phyloP scores from a whole-genome alignment of 2,329 filamentous ascomycete species.

The Metarhizium guizhouense region DNA sequence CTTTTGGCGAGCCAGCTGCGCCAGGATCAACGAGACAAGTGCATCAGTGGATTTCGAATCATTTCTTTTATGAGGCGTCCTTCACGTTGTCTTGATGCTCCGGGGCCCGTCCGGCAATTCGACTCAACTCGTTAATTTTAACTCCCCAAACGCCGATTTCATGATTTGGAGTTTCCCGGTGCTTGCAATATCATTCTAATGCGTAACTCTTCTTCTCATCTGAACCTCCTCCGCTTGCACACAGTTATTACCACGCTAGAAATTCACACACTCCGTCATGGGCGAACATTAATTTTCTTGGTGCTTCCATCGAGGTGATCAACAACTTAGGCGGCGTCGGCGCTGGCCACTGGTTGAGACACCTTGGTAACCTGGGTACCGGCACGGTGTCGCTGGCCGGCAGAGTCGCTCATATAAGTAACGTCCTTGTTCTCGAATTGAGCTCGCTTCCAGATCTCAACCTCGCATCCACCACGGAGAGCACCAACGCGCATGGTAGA shows the following conservation, averaged over 20 bases:
- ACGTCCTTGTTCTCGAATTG: constrained; percentile 79
- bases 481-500: constrained; percentile 85
- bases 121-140: too few relatives aligned
- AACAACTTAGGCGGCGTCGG: constrained; percentile 62
- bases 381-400: constrained; percentile 72
- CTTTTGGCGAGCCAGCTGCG: too few relatives aligned
- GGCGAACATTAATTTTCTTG: background rate
- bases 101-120: too few relatives aligned
- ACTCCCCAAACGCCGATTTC: constrained; percentile 4
- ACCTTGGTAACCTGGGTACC: constrained; percentile 81
- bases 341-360: constrained; percentile 67
- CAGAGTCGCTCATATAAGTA: constrained; percentile 69
- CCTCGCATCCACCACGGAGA: constrained; percentile 76
- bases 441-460: constrained; percentile 87
- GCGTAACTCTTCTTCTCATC: background rate
- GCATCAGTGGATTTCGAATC: too few relatives aligned
- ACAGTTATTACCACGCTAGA: background rate
- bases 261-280: background rate
- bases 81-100: too few relatives aligned
- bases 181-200: background rate
- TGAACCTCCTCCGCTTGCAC: background rate
- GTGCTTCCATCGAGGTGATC: too few relatives aligned
- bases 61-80: too few relatives aligned
- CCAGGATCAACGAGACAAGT: too few relatives aligned
- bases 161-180: background rate